These are phyloP conservation scores for Podaxis pistillaris DNA, from an alignment of 768 basidiomycete species.

Conservation along the genomic window DNA sequence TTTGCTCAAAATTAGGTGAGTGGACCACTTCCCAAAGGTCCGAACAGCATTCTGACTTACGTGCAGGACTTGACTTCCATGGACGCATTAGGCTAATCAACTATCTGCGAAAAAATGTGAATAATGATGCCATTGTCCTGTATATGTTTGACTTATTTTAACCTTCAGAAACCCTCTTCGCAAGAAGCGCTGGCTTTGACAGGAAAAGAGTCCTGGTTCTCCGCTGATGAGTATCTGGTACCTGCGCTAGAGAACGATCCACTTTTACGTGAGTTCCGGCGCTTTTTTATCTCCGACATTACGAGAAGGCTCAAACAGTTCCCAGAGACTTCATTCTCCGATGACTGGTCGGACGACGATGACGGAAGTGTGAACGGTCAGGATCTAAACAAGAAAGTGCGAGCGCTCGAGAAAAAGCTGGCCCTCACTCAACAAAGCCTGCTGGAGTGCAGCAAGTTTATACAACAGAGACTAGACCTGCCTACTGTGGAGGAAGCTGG, in stretches of 20 bases:
- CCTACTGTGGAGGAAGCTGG: slow-evolving; percentile 41
- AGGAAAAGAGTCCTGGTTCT: slow-evolving; percentile 61
- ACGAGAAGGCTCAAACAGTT: slow-evolving; percentile 7
- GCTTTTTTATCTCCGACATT: not conserved
- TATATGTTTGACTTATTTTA: slow-evolving; percentile 12
- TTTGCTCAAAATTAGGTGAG: slow-evolving; percentile 57
- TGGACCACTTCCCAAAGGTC: slow-evolving; percentile 11
- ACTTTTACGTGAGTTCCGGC: slow-evolving; percentile 67
- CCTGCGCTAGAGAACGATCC: slow-evolving; percentile 88
- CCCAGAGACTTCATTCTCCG: slow-evolving; percentile 56
- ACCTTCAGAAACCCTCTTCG: slow-evolving; percentile 51
- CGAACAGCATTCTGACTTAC: slow-evolving; percentile 5
- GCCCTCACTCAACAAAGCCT: slow-evolving; percentile 58
- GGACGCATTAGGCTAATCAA: slow-evolving; percentile 82
- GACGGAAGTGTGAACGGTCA: slow-evolving; percentile 41
- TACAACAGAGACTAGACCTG: slow-evolving; percentile 52
- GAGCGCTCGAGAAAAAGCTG: slow-evolving; percentile 61
- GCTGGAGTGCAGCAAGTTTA: slow-evolving; percentile 56
- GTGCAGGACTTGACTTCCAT: slow-evolving; percentile 74
- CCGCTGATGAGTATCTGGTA: slow-evolving; percentile 75
- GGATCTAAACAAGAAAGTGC: slow-evolving; percentile 46
- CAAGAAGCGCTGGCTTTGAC: slow-evolving; percentile 44
- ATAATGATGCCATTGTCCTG: slow-evolving; percentile 7
- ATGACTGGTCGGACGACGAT: slow-evolving; percentile 79
- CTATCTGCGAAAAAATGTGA: slow-evolving; percentile 76